Conservation (phyloP, 2,329 filamentous ascomycete species). For the Xylariales sp. region DNA sequence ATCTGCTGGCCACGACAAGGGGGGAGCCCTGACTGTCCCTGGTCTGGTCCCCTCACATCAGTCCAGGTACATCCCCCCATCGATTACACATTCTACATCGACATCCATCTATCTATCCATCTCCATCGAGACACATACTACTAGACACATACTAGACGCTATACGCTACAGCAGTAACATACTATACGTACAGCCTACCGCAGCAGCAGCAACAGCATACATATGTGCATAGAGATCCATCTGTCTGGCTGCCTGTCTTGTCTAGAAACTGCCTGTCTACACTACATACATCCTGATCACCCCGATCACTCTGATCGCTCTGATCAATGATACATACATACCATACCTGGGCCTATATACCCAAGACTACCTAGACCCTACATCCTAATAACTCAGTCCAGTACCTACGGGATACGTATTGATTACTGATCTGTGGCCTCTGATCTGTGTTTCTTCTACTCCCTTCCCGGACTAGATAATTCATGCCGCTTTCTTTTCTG, state of each 20-base stretch:
- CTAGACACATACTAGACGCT: too few species aligned
- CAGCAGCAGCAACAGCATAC: neutral
- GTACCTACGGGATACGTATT: conserved; percentile 6
- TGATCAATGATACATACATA: neutral
- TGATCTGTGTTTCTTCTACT: conserved; percentile 23
- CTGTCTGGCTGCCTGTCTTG: neutral
- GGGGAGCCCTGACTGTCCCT: conserved; percentile 1
- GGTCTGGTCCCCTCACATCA: neutral
- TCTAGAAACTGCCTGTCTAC: neutral
- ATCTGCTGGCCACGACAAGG: conserved; percentile 40
- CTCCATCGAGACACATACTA: too few species aligned
- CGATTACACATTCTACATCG: too few species aligned
- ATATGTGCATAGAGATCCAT: conserved; percentile 11
- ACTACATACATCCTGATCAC: too few species aligned
- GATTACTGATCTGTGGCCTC: conserved; percentile 28
- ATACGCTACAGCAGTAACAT: too few species aligned
- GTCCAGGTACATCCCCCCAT: neutral
- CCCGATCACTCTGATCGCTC: neutral
- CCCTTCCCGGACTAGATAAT: conserved; percentile 13
- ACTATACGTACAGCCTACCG: too few species aligned
- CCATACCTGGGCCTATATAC: neutral
- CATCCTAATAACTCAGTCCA: neutral
- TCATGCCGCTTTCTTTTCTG: conserved; percentile 10
- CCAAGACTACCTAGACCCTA: neutral
- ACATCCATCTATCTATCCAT: too few species aligned